Base-by-base conservation (phyloP, 2,329 filamentous ascomycete species). In the Ophiognomonia clavigignenti-juglandacearum region DNA sequence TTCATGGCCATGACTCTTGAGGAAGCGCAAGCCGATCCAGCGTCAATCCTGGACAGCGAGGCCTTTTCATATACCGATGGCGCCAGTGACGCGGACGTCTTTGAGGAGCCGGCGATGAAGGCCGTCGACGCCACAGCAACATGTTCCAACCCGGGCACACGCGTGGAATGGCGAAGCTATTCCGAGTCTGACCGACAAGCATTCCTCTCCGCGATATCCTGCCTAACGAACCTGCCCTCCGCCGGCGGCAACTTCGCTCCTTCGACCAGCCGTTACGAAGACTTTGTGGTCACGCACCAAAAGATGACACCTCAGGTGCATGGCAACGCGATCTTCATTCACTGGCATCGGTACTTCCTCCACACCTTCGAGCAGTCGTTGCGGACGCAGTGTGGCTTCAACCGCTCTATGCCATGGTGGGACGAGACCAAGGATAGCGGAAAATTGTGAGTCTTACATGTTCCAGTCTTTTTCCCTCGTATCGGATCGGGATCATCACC, bases 121-220 rank as follows among this genome's bases (percentile, higher is more conserved):
- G n/a, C 23, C 4, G 7, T 18, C 5, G 13, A 31, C 9, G 10
- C 32, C 13, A 6, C 31, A n/a, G 22, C 31, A 27, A 18, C 29
- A 26, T 48, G 40, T 22, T 40, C 40, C 20, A 39, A 24, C 29
- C 22, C 38, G 5, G 20, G 19, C 9, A 48, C 27, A n/a, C 61
- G 61, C 3, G 58, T 47, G 45, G 60, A 64, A 43, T 64, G 62
- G 62, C 60, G 62, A 32, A 29, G 61, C 40, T 64, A 60, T 46
- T 59, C 58, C 5, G 13, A 45, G 16, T 58, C 57, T 9, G 57
- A 64, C 50, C 61, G 59, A 44, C 44, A 54, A 39, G 58, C 60
- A 4, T 62, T 59, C 37, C 54, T 63, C 18, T 39, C 49, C 13
- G 59, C 58, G 11, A 56, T 64, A 46, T 52, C 59, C 53, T 64